A percentile compares a stretch with the other conserved stretches of the same genome.
These are phyloP conservation scores for Ogataea sp. DNA, from an alignment of 805 yeast species.

Conservation along the genomic window DNA sequence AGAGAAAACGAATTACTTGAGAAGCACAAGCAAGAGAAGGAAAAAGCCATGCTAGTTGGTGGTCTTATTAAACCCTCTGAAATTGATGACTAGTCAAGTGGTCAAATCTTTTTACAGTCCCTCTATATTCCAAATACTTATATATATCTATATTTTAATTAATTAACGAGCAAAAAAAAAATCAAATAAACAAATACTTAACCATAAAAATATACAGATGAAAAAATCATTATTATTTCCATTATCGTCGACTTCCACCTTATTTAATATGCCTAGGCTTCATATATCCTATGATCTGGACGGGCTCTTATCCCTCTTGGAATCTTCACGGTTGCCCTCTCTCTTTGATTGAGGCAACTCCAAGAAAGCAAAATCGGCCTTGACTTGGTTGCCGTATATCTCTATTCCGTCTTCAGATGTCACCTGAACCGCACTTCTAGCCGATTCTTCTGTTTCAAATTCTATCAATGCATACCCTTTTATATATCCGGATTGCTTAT, in stretches of 20 bases:
- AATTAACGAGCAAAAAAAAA: not conserved
- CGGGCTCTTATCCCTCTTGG: not conserved
- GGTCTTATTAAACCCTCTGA: conserved; percentile 94
- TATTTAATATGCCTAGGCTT: too few species aligned
- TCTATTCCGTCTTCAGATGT: conserved; percentile 20
- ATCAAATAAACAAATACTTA: not conserved
- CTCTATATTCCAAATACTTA: not conserved
- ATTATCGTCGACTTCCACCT: too few species aligned
- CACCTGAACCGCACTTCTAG: conserved; percentile 23
- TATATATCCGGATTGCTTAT: conserved; percentile 34
- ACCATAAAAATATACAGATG: too few species aligned
- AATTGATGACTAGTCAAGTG: conserved; percentile 72
- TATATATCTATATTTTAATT: not conserved
- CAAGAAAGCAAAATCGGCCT: conserved; percentile 32
- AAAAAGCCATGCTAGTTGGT: conserved; percentile 80
- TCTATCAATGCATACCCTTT: conserved; percentile 36
- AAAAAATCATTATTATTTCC: too few species aligned
- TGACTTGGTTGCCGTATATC: conserved; percentile 24
- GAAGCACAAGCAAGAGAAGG: conserved; percentile 61
- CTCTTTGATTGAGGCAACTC: conserved; percentile 3
- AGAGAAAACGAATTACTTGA: conserved; percentile 70
- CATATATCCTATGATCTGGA: not conserved
- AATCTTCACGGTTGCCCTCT: too few species aligned
- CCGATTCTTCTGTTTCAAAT: conserved; percentile 24
- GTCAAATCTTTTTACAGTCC: too few species aligned